Conservation (phyloP, 2,329 filamentous ascomycete species). For the Gnomoniopsis smithogilvyi region DNA sequence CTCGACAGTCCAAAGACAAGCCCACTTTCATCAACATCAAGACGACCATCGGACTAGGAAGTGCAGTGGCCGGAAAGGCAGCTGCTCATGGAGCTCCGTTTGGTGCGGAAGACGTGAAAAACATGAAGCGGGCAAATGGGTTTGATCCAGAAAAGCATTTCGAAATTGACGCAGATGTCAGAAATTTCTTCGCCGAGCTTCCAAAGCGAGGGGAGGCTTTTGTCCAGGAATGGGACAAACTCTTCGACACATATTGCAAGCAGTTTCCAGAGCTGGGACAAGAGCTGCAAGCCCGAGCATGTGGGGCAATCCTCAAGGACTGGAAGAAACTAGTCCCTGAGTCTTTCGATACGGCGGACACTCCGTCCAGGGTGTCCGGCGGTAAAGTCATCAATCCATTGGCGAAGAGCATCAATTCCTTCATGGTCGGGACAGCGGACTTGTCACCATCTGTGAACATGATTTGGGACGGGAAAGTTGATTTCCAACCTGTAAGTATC, state of each 20-base stretch:
- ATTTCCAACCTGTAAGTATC: slow-evolving; percentile 45
- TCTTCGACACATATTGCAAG: slow-evolving; percentile 22
- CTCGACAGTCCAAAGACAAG: slow-evolving; percentile 37
- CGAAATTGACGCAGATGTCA: slow-evolving; percentile 41
- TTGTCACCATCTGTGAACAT: slow-evolving; percentile 46
- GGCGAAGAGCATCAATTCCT: slow-evolving; percentile 34
- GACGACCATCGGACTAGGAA: slow-evolving; percentile 54
- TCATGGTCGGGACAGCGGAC: slow-evolving; percentile 47
- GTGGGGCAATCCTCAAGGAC: slow-evolving; percentile 43
- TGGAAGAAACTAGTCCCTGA: slow-evolving; percentile 51
- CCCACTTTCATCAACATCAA: slow-evolving; percentile 56
- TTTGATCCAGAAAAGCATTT: slow-evolving; percentile 48
- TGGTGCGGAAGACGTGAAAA: slow-evolving; percentile 47
- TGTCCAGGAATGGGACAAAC: slow-evolving; percentile 45
- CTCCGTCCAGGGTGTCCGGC: slow-evolving; percentile 44
- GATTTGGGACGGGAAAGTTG: slow-evolving; percentile 46
- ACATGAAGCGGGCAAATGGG: slow-evolving; percentile 50
- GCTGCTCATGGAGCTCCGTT: slow-evolving; percentile 57
- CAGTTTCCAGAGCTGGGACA: slow-evolving; percentile 23
- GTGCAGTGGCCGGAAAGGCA: slow-evolving; percentile 41
- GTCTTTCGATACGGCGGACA: slow-evolving; percentile 44
- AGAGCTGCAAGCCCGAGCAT: slow-evolving; percentile 45
- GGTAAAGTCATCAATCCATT: slow-evolving; percentile 47
- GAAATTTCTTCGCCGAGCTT: slow-evolving; percentile 50
- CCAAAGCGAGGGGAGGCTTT: slow-evolving; percentile 41